These are phyloP conservation scores for Erucastrum elatum DNA, from an alignment of 345 rosid species.

Conservation along the genomic window DNA sequence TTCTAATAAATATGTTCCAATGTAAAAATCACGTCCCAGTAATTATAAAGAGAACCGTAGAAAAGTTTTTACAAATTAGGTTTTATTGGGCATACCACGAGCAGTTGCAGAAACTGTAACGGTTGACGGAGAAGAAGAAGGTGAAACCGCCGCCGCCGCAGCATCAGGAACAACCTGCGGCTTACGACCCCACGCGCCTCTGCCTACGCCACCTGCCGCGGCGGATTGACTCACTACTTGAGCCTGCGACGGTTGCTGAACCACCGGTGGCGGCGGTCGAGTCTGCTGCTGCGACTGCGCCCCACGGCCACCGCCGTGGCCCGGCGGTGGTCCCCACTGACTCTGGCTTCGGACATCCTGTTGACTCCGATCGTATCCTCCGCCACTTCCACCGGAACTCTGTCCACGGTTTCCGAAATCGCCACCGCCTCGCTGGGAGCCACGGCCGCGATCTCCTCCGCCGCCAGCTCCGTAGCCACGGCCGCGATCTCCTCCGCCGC, in stretches of 20 bases:
- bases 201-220: neutral
- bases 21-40: neutral
- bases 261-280: conserved; percentile 21
- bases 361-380: conserved; percentile 15
- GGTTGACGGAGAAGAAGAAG: conserved; percentile 21
- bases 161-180: neutral
- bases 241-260: neutral
- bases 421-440: conserved; percentile 13
- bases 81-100: conserved; percentile 11
- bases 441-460: neutral
- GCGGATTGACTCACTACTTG: neutral
- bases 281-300: conserved; percentile 12
- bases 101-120: conserved; percentile 12
- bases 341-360: conserved; percentile 23
- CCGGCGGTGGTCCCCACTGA: conserved; percentile 36
- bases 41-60: neutral
- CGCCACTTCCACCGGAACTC: conserved; percentile 5
- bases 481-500: conserved; percentile 21
- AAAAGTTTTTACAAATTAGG: neutral
- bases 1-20: neutral
- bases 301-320: conserved; percentile 30
- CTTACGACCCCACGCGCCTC: conserved; percentile 30
- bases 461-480: conserved; percentile 5
- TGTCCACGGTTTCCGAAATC: neutral
- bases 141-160: conserved; percentile 8